Conservation (phyloP, 495 filamentous ascomycete genomes). For the Xeromyces bisporus region DNA sequence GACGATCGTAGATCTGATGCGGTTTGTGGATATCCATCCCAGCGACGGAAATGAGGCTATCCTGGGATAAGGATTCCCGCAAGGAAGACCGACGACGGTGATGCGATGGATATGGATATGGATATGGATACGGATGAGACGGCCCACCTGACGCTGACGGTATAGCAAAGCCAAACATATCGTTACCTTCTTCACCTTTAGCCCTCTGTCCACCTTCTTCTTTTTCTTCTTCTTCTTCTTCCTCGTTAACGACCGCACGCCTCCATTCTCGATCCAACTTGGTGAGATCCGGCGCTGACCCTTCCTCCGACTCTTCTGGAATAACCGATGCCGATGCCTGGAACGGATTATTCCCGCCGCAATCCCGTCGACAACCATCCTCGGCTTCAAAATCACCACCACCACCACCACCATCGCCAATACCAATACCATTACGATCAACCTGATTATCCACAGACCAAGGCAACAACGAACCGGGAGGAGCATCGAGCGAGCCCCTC, state of each 20-base stretch:
- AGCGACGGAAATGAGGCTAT: constrained; percentile 33
- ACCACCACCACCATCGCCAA: no score
- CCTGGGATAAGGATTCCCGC: constrained; percentile 30
- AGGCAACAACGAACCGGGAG: constrained; percentile 28
- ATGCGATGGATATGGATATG: no score
- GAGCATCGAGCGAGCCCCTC: constrained; percentile 33
- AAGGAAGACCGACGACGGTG: no score
- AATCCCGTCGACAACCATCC: background rate
- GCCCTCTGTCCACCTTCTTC: no score
- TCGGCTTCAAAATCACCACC: background rate
- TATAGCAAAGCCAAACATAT: constrained; percentile 3
- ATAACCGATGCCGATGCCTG: constrained; percentile 14
- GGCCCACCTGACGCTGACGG: no score
- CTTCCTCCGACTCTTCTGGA: constrained; percentile 26
- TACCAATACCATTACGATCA: no score
- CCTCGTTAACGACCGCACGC: constrained; percentile 9
- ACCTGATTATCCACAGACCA: background rate
- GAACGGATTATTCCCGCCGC: no score
- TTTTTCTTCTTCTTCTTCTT: no score
- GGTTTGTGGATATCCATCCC: constrained; percentile 38
- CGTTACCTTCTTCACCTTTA: background rate
- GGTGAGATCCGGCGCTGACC: constrained; percentile 8
- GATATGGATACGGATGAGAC: no score
- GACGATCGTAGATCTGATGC: constrained; percentile 19
- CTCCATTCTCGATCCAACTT: constrained; percentile 3